Evolutionary conservation across 805 yeast species (phyloP).

Genomic region (Nakazawaea wickerhamii): DNA sequence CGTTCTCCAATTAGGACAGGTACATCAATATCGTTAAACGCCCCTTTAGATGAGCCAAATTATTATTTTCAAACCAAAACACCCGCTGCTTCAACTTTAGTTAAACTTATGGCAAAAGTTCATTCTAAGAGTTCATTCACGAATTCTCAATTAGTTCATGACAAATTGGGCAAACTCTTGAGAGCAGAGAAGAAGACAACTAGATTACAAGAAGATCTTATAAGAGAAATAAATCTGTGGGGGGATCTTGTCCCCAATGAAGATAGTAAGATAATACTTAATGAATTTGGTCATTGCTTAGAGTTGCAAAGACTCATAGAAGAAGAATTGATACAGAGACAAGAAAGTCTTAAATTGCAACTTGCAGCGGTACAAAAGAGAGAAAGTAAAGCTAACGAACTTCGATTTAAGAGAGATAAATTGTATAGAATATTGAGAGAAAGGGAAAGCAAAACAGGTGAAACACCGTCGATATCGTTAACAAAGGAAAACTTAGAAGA

Average conservation of each 20-base stretch:
- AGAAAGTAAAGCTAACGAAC: constrained; percentile 40
- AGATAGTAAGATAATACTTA: constrained; percentile 33
- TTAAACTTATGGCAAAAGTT: constrained; percentile 22
- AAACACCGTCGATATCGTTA: constrained; percentile 36
- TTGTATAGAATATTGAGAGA: constrained; percentile 34
- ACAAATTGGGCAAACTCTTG: constrained; percentile 30
- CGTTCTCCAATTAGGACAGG: neutral
- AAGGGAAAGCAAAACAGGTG: constrained; percentile 41
- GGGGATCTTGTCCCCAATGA: constrained; percentile 31
- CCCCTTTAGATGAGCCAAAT: neutral
- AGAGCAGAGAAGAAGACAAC: constrained; percentile 34
- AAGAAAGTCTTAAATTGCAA: constrained; percentile 38
- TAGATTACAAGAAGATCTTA: constrained; percentile 31
- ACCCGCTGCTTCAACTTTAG: neutral
- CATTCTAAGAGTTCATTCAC: constrained; percentile 16
- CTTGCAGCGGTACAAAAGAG: constrained; percentile 42
- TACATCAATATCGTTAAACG: neutral
- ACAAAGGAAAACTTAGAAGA: constrained; percentile 49
- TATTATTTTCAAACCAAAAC: neutral
- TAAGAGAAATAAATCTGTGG: constrained; percentile 39
- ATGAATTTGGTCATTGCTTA: constrained; percentile 34
- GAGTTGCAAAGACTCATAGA: constrained; percentile 31
- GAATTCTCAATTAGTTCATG: constrained; percentile 26
- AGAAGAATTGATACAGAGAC: constrained; percentile 34
- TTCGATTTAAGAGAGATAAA: constrained; percentile 31